Conservation (phyloP, 768 basidiomycete species). For the Pisolithus sp. region DNA sequence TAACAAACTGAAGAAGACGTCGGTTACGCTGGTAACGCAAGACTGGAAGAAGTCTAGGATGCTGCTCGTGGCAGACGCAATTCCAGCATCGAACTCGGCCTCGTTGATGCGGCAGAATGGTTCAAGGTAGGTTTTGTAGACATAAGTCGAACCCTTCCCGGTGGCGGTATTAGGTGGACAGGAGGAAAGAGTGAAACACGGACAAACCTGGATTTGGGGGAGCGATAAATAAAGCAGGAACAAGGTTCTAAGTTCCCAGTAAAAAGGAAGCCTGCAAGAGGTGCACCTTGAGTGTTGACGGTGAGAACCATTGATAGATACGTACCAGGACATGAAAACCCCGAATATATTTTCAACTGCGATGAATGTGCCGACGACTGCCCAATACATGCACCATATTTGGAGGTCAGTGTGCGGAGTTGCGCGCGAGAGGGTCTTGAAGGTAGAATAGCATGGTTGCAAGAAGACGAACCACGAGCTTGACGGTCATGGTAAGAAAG, state of each 20-base stretch:
- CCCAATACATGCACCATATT: slow-evolving; percentile 58
- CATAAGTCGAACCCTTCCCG: slow-evolving; percentile 58
- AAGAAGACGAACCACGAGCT: slow-evolving; percentile 72
- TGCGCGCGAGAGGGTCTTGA: slow-evolving; percentile 55
- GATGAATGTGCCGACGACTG: slow-evolving; percentile 51
- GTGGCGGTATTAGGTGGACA: slow-evolving; percentile 4
- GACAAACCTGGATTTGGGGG: slow-evolving; percentile 58
- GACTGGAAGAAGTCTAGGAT: slow-evolving; percentile 48
- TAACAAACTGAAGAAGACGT: slow-evolving; percentile 37
- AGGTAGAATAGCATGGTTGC: slow-evolving; percentile 57
- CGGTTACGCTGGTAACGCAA: slow-evolving; percentile 43
- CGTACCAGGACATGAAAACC: slow-evolving; percentile 61
- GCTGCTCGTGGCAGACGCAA: slow-evolving; percentile 49
- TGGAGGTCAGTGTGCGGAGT: slow-evolving; percentile 50
- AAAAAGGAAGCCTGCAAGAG: slow-evolving; percentile 61
- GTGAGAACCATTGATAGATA: not conserved
- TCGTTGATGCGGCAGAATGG: slow-evolving; percentile 60
- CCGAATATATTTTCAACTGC: slow-evolving; percentile 59
- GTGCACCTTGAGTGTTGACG: slow-evolving; percentile 10
- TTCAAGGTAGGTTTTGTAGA: slow-evolving; percentile 54
- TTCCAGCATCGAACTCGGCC: slow-evolving; percentile 50
- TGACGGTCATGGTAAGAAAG: not conserved
- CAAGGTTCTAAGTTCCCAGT: slow-evolving; percentile 66
- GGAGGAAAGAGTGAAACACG: not conserved
- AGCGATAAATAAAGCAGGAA: slow-evolving; percentile 63